Conservation (phyloP, 1,284 basidiomycete species). For the Irpex rosettiformis region DNA sequence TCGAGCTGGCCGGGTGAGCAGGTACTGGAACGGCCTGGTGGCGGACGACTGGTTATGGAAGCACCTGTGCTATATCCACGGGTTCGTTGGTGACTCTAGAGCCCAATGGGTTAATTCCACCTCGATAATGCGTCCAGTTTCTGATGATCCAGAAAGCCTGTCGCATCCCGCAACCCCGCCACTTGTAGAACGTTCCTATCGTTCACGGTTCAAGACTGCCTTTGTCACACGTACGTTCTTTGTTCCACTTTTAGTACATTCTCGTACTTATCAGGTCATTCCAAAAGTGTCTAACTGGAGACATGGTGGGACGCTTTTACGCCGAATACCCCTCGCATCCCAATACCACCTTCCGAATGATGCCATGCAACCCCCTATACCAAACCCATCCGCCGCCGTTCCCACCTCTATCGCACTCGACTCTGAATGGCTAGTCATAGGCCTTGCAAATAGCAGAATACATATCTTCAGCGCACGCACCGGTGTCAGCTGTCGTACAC, state of each 20-base stretch:
- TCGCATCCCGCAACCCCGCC: conserved; percentile 9
- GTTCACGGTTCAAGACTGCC: conserved; percentile 72
- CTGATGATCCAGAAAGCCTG: conserved; percentile 12
- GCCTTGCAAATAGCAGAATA: conserved; percentile 85
- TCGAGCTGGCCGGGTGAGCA: conserved; percentile 71
- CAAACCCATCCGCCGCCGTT: conserved; percentile 24
- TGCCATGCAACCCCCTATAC: conserved; percentile 16
- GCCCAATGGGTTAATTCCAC: conserved; percentile 14
- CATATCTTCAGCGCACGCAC: conserved; percentile 84
- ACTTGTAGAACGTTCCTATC: conserved; percentile 48
- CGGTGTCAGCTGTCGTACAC: conserved; percentile 74
- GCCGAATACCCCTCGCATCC: conserved; percentile 47
- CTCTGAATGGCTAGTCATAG: conserved; percentile 83
- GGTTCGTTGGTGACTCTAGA: conserved; percentile 36
- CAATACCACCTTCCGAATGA: conserved; percentile 15
- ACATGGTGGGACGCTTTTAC: conserved; percentile 73
- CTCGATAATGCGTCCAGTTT: neutral
- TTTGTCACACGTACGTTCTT: conserved; percentile 66
- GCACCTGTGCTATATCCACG: conserved; percentile 65
- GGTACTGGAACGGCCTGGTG: conserved; percentile 76
- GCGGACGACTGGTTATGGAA: conserved; percentile 87
- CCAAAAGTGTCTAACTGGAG: conserved; percentile 81
- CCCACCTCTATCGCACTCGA: conserved; percentile 86
- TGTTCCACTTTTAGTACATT: neutral
- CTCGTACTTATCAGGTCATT: conserved; percentile 3